Conservation (phyloP, 1,139 yeast species). For the Spathaspora sp. region DNA sequence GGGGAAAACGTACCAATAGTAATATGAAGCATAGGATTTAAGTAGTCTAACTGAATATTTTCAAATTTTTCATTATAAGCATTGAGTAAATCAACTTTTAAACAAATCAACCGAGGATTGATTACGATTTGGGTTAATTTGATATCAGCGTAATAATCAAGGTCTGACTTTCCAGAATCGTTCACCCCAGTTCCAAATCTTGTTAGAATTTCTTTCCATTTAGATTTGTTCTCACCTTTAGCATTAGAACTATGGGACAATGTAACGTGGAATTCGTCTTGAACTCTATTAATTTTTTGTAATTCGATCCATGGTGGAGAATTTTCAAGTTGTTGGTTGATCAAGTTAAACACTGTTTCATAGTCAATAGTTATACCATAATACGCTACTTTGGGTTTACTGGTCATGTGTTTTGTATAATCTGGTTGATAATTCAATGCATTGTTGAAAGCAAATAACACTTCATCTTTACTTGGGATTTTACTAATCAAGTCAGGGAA, state of each 20-base stretch:
- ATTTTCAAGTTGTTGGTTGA: constrained; percentile 12
- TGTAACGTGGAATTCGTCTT: constrained; percentile 73
- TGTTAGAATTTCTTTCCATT: constrained; percentile 24
- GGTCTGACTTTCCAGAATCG: constrained; percentile 9
- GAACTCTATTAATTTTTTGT: constrained; percentile 40
- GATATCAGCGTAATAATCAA: constrained; percentile 36
- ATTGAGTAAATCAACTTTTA: constrained; percentile 45
- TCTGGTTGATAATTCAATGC: constrained; percentile 57
- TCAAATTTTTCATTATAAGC: constrained; percentile 22
- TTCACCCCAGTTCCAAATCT: constrained; percentile 13
- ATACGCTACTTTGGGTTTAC: constrained; percentile 19
- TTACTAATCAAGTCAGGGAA: constrained; percentile 46
- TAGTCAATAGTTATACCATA: constrained; percentile 28
- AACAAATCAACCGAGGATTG: constrained; percentile 52
- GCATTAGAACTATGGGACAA: constrained; percentile 53
- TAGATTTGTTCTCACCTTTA: constrained; percentile 20
- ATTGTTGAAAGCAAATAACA: constrained; percentile 41
- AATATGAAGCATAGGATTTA: constrained; percentile 62
- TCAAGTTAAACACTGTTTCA: constrained; percentile 7
- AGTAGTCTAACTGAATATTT: constrained; percentile 23
- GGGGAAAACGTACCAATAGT: constrained; percentile 65
- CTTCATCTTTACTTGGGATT: constrained; percentile 41
- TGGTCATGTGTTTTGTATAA: constrained; percentile 34
- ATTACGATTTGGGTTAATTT: constrained; percentile 48
- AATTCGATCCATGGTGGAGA: constrained; percentile 29